A percentile compares a stretch with the other conserved stretches of the same genome.
These are phyloP conservation scores for Rhynchospora breviuscula DNA, from an alignment of 176 grass and related monocot species.

Conservation along the genomic window DNA sequence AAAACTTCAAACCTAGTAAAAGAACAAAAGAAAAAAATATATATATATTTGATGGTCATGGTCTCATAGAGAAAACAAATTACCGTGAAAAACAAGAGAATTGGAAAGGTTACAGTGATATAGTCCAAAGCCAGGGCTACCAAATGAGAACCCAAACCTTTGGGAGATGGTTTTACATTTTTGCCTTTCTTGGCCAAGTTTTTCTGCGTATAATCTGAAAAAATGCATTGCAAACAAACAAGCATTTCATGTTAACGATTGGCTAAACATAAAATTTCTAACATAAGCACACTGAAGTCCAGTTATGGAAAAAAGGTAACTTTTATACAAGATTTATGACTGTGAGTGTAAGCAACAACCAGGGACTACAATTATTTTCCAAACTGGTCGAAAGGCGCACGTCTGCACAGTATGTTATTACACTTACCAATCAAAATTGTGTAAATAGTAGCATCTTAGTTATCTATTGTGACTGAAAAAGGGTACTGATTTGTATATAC, in stretches of 20 bases:
- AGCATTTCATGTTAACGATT: conserved; percentile 12
- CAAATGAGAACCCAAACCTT: conserved; percentile 43
- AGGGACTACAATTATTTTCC: neutral
- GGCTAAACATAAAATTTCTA: neutral
- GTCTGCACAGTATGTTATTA: neutral
- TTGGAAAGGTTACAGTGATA: conserved; percentile 55
- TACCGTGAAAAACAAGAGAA: conserved; percentile 83
- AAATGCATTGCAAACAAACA: conserved; percentile 18
- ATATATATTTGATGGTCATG: neutral
- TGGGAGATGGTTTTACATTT: conserved; percentile 26
- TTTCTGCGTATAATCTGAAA: conserved; percentile 37
- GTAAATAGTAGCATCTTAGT: neutral
- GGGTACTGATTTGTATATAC: neutral
- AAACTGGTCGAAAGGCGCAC: neutral
- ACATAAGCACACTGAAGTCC: neutral
- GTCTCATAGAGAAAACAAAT: conserved; percentile 18
- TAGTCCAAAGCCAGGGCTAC: conserved; percentile 50
- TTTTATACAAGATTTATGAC: neutral
- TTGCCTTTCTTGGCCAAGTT: conserved; percentile 45
- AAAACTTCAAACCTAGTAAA: neutral
- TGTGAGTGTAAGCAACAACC: neutral
- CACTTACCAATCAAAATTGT: neutral
- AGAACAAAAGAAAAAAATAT: neutral
- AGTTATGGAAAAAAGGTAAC: neutral
- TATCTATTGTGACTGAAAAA: conserved; percentile 9